phyloP scores from a whole-genome alignment of 768 basidiomycete genomes.

The Tricholoma saponaceum region DNA sequence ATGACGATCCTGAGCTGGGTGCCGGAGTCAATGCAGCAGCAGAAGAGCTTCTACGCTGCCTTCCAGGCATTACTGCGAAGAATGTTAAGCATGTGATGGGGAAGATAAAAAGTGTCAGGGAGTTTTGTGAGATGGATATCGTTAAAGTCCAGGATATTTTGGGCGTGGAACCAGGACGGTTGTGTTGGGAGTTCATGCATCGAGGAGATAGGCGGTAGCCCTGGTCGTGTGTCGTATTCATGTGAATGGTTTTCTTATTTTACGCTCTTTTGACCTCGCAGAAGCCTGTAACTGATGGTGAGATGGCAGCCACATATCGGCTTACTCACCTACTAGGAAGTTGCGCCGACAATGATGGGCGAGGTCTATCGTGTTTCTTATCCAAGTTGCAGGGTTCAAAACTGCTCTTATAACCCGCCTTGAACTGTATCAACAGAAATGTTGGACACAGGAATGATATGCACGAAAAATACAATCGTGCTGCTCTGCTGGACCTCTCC shows the following conservation, averaged over 20 bases:
- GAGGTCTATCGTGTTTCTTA: too few species aligned
- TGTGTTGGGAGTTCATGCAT: constrained; percentile 81
- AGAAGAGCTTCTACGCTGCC: constrained; percentile 75
- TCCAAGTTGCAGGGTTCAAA: neutral
- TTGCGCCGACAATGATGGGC: neutral
- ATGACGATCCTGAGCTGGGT: constrained; percentile 64
- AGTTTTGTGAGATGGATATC: constrained; percentile 63
- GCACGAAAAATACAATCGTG: neutral
- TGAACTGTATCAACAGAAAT: neutral
- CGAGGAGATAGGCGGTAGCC: constrained; percentile 43
- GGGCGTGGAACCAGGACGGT: constrained; percentile 77
- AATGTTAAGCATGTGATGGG: constrained; percentile 83
- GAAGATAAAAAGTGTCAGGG: constrained; percentile 72
- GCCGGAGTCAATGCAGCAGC: constrained; percentile 69
- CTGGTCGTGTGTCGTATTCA: neutral
- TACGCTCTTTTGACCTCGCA: neutral
- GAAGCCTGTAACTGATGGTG: neutral
- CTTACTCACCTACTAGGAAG: too few species aligned
- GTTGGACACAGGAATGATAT: neutral
- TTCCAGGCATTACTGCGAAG: constrained; percentile 85
- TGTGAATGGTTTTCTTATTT: neutral
- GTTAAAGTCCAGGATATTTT: constrained; percentile 66
- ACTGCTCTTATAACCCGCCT: neutral
- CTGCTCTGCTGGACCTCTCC: neutral
- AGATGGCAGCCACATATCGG: neutral